A percentile compares a stretch with the other conserved stretches of the same genome.
These are phyloP conservation scores for Saitoella complicata DNA, from an alignment of 805 yeast genomes.

Conservation along the genomic window DNA sequence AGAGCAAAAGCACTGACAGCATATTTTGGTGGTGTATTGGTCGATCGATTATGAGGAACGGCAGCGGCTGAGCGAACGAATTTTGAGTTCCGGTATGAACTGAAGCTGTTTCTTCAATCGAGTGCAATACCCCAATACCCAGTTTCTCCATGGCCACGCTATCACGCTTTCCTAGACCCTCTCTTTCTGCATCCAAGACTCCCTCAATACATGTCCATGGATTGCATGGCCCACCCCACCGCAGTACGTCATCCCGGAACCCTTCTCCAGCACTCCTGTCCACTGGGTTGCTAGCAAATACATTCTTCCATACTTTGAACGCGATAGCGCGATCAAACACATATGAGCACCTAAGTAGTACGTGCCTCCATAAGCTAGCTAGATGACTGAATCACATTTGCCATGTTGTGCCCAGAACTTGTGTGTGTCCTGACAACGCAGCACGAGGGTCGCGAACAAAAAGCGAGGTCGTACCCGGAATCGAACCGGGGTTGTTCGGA, in stretches of 20 bases:
- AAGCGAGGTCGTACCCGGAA: too few species aligned
- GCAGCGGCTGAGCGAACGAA: too few species aligned
- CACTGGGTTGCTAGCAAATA: slow-evolving; percentile 54
- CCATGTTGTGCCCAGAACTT: slow-evolving; percentile 52
- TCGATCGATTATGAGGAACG: too few species aligned
- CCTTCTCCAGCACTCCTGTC: slow-evolving; percentile 57
- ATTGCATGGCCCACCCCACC: slow-evolving; percentile 88
- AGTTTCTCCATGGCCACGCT: slow-evolving; percentile 40
- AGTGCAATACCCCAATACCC: neutral
- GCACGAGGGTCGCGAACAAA: too few species aligned
- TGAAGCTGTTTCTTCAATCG: too few species aligned
- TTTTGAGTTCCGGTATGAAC: too few species aligned
- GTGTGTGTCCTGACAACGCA: slow-evolving; percentile 27
- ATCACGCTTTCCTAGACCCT: slow-evolving; percentile 46
- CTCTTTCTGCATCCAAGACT: slow-evolving; percentile 42
- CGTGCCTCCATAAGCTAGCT: slow-evolving; percentile 78
- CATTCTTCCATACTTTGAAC: slow-evolving; percentile 57
- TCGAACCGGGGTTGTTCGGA: too few species aligned
- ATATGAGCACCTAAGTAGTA: slow-evolving; percentile 55
- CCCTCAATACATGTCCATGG: slow-evolving; percentile 80
- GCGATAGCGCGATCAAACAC: slow-evolving; percentile 87
- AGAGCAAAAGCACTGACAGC: too few species aligned
- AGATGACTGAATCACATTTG: slow-evolving; percentile 89
- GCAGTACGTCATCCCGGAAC: slow-evolving; percentile 51
- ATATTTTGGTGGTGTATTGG: too few species aligned